Evolutionary conservation across 306 rosid species (phyloP).

Genomic region (Potentilla sterilis): DNA sequence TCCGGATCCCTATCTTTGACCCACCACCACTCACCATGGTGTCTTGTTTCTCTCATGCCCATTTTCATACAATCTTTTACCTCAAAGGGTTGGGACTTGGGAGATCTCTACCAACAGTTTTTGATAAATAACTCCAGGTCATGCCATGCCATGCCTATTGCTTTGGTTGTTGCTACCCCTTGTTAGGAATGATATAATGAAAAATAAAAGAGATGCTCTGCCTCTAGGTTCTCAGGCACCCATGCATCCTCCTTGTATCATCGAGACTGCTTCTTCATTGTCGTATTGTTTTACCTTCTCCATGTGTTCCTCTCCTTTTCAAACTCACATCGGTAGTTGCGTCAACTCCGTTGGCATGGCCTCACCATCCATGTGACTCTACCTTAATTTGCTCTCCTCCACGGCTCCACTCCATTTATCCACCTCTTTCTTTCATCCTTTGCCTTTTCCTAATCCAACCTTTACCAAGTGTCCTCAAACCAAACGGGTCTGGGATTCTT

Average conservation of each 20-base stretch:
- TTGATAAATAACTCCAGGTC: no score
- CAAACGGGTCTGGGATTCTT: not conserved
- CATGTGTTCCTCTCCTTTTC: not conserved
- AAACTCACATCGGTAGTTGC: conserved; percentile 5
- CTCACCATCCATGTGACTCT: conserved; percentile 15
- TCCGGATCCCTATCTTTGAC: not conserved
- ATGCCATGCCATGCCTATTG: not conserved
- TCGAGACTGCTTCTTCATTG: not conserved
- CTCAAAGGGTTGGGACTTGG: no score
- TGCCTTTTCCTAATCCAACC: not conserved
- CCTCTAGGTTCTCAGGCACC: not conserved
- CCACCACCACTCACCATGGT: not conserved
- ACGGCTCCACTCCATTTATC: not conserved
- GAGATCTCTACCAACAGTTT: no score
- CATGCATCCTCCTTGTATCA: not conserved
- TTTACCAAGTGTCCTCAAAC: not conserved
- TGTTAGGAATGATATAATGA: not conserved
- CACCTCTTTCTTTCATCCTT: not conserved
- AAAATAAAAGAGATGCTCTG: not conserved
- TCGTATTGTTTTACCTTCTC: not conserved
- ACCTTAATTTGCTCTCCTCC: not conserved
- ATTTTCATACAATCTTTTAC: not conserved
- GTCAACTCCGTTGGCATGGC: not conserved
- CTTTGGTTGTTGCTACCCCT: not conserved
- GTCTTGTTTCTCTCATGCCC: not conserved